Percentiles rank a stretch among this genome's conserved stretches.
Evolutionary conservation across 441 rosid species (phyloP).

Genomic region (Manihot esculenta): DNA sequence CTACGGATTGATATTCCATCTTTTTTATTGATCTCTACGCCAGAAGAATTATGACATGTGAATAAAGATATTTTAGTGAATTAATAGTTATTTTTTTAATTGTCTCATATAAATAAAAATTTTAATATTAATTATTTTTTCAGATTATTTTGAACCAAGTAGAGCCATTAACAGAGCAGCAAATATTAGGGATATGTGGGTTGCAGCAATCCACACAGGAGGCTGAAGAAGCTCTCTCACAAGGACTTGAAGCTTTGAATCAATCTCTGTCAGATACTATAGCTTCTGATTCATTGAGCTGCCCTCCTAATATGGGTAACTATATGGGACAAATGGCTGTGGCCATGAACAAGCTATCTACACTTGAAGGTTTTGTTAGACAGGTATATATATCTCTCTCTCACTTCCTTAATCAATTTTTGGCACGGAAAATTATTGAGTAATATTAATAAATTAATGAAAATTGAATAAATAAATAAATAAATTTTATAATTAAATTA

Average conservation of each 20-base stretch:
- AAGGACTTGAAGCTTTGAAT: slow-evolving; percentile 78
- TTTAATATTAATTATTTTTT: neutral
- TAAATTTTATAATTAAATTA: too few relatives aligned
- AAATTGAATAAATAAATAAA: too few relatives aligned
- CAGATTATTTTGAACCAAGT: slow-evolving; percentile 70
- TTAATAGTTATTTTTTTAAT: too few relatives aligned
- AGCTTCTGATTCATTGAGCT: slow-evolving; percentile 72
- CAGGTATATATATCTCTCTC: slow-evolving; percentile 51
- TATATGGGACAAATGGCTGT: slow-evolving; percentile 96
- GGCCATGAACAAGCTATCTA: slow-evolving; percentile 90
- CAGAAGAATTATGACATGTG: too few relatives aligned
- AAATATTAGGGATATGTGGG: slow-evolving; percentile 78
- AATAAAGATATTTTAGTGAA: too few relatives aligned
- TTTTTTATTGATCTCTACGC: neutral
- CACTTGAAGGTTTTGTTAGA: slow-evolving; percentile 82
- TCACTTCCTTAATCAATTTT: too few relatives aligned
- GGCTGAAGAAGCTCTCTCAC: slow-evolving; percentile 89
- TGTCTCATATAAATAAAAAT: too few relatives aligned
- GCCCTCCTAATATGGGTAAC: slow-evolving; percentile 80
- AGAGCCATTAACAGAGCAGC: slow-evolving; percentile 89
- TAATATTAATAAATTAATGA: too few relatives aligned
- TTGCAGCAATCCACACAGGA: slow-evolving; percentile 89
- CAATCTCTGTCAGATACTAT: slow-evolving; percentile 88
- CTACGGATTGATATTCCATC: neutral
- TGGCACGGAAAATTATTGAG: too few relatives aligned